Evolutionary conservation across 179 eudicot genomes (phyloP).

Genomic region (Camellia oleifera): DNA sequence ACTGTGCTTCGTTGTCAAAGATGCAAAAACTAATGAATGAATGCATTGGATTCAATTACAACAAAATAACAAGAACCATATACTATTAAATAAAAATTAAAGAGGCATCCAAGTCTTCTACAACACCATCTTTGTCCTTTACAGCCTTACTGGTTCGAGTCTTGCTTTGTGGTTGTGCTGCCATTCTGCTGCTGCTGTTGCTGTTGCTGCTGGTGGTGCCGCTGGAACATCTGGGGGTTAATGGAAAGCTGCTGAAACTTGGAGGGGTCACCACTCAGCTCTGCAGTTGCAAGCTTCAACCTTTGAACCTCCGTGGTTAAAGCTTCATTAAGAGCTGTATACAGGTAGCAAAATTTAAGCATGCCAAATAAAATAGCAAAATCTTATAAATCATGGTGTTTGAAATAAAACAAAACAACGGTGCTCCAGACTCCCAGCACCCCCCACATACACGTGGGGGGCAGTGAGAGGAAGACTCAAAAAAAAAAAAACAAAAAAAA

Average conservation of each 20-base stretch:
- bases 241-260: constrained; percentile 71
- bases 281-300: constrained; percentile 73
- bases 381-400: background rate
- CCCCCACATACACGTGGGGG: too few relatives aligned
- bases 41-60: constrained; percentile 28
- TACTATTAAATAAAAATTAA: constrained; percentile 10
- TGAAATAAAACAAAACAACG: background rate
- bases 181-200: constrained; percentile 45
- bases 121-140: constrained; percentile 6
- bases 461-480: too few relatives aligned
- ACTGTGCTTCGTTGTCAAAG: constrained; percentile 21
- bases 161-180: constrained; percentile 41
- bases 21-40: constrained; percentile 36
- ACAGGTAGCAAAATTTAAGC: constrained; percentile 12
- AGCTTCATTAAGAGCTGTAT: constrained; percentile 87
- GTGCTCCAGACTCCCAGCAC: too few relatives aligned
- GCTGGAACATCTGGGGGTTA: constrained; percentile 60
- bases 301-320: constrained; percentile 88
- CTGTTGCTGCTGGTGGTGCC: constrained; percentile 38
- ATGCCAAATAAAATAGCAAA: background rate
- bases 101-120: constrained; percentile 15
- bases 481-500: too few relatives aligned
- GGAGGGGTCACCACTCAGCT: constrained; percentile 53
- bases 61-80: constrained; percentile 13
- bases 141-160: constrained; percentile 31